phyloP scores from a whole-genome alignment of 768 basidiomycete species.

The Xerocomellus amylosporus region DNA sequence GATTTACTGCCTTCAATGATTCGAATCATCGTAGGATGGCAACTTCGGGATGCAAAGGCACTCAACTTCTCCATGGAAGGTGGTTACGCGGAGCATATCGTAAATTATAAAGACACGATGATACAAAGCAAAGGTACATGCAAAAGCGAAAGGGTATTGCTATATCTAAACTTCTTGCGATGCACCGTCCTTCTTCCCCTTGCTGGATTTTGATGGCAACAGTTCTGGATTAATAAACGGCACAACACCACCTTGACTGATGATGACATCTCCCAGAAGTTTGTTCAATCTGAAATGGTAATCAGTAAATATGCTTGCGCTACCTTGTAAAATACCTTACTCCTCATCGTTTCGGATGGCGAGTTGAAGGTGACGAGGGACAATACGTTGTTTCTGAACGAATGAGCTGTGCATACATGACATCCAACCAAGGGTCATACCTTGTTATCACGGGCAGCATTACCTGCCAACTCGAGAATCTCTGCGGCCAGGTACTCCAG shows the following conservation, averaged over 20 bases:
- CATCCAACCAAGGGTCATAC: conserved; percentile 5
- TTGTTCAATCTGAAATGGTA: conserved; percentile 45
- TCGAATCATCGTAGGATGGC: not conserved
- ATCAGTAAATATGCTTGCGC: not conserved
- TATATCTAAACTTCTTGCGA: conserved; percentile 47
- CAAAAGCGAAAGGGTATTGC: not conserved
- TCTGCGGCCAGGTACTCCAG: conserved; percentile 87
- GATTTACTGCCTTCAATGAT: not conserved
- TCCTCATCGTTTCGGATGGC: conserved; percentile 78
- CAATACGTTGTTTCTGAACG: conserved; percentile 65
- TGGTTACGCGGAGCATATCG: conserved; percentile 27
- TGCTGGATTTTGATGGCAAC: conserved; percentile 43
- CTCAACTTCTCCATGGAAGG: not conserved
- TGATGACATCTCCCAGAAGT: conserved; percentile 60
- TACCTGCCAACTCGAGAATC: conserved; percentile 82
- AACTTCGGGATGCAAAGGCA: not conserved
- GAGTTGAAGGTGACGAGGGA: conserved; percentile 73
- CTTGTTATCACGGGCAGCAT: conserved; percentile 75
- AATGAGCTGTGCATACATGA: not conserved
- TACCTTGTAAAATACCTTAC: conserved; percentile 32
- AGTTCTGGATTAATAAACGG: conserved; percentile 57
- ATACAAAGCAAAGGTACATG: conserved; percentile 21
- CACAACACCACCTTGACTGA: conserved; percentile 76
- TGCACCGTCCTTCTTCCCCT: conserved; percentile 49
- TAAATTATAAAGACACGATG: conserved; percentile 30